Percentiles rank a stretch among this genome's conserved stretches.
These are phyloP conservation scores for Eudorina sp. DNA, from an alignment of 139 green algal species.

Conservation along the genomic window DNA sequence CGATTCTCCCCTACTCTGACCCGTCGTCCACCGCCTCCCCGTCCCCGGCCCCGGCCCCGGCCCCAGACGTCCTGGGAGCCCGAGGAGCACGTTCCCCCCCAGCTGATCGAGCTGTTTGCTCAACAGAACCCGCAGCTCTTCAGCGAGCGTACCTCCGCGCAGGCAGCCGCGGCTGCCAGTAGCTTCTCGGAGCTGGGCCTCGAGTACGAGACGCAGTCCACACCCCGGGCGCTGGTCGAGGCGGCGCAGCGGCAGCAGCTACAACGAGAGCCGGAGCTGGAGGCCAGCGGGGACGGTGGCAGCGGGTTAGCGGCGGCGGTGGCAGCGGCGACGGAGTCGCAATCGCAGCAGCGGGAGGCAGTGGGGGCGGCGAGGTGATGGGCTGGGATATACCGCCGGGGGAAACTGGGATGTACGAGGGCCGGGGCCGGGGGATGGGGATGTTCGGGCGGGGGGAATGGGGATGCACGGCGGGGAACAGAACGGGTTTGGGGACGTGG, in stretches of 20 bases:
- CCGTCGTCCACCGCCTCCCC: no score
- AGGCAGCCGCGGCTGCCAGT: not conserved
- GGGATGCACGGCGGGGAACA: no score
- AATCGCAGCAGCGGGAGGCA: conserved; percentile 16
- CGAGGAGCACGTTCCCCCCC: conserved; percentile 78
- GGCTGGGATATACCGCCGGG: not conserved
- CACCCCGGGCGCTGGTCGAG: not conserved
- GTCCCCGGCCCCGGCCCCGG: not conserved
- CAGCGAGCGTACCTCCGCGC: conserved; percentile 34
- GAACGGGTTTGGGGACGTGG: no score
- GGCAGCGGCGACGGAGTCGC: not conserved
- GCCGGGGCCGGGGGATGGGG: not conserved
- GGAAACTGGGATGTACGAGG: not conserved
- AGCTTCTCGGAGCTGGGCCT: conserved; percentile 1
- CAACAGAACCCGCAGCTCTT: conserved; percentile 63
- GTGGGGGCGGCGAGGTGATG: conserved; percentile 30
- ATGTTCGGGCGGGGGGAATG: not conserved
- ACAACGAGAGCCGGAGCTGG: not conserved
- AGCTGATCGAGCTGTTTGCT: conserved; percentile 76
- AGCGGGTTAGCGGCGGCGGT: conserved; percentile 3
- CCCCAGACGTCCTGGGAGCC: conserved; percentile 79
- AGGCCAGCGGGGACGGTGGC: not conserved
- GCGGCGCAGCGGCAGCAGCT: not conserved
- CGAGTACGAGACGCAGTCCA: conserved; percentile 38
- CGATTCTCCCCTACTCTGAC: no score